phyloP scores from a whole-genome alignment of 441 rosid genomes.

The Brassica balearica region DNA sequence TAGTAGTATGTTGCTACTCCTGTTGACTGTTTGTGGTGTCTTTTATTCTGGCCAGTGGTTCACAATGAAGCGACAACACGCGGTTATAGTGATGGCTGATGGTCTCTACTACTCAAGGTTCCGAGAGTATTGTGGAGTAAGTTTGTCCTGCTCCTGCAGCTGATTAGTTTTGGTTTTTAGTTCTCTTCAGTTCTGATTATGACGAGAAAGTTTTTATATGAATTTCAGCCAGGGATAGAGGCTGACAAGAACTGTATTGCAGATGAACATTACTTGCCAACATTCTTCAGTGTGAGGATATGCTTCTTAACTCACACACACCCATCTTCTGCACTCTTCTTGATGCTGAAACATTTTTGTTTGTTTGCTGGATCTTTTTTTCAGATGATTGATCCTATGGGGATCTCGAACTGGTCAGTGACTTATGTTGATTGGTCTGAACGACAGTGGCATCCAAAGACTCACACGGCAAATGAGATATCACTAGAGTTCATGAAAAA shows the following conservation, averaged over 20 bases:
- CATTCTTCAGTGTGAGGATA: constrained; percentile 55
- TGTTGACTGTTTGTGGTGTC: neutral
- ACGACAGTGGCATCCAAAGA: constrained; percentile 80
- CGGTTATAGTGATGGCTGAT: constrained; percentile 83
- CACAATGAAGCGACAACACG: constrained; percentile 95
- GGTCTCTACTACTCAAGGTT: constrained; percentile 83
- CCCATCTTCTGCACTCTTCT: constrained; percentile 26
- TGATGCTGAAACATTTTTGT: constrained; percentile 1
- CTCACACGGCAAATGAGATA: constrained; percentile 53
- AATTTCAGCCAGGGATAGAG: constrained; percentile 28
- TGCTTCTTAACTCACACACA: constrained; percentile 20
- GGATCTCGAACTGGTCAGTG: constrained; percentile 73
- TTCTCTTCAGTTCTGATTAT: constrained; percentile 4
- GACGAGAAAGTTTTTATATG: constrained; percentile 7
- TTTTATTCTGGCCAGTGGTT: constrained; percentile 76
- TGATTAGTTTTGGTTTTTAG: neutral
- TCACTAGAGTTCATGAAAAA: constrained; percentile 59
- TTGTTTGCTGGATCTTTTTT: constrained; percentile 6
- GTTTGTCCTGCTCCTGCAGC: constrained; percentile 6
- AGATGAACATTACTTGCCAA: constrained; percentile 74
- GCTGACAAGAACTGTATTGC: constrained; percentile 60
- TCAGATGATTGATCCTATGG: constrained; percentile 73
- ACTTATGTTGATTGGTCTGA: constrained; percentile 87
- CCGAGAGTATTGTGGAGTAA: constrained; percentile 81
- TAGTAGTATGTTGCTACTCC: constrained; percentile 6